These are phyloP conservation scores for Fusarium xylarioides DNA, from an alignment of 2,329 filamentous ascomycete species.

Conservation along the genomic window DNA sequence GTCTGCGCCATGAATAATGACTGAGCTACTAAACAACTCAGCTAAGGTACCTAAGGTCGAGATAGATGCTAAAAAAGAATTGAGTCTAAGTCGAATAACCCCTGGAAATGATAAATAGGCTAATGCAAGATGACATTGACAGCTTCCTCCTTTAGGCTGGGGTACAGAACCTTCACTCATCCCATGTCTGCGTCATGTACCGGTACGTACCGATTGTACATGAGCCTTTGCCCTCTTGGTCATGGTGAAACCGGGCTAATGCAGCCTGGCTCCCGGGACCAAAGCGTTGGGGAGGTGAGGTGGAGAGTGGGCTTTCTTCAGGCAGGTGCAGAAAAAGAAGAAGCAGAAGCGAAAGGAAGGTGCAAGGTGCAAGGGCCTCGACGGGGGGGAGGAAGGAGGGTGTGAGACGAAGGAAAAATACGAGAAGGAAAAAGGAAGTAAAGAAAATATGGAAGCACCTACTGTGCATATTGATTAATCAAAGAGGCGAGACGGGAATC, in stretches of 20 bases:
- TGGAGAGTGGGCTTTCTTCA: conserved; percentile 7
- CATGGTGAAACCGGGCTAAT: conserved; percentile 38
- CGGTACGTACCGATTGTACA: conserved; percentile 15
- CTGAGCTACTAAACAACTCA: background rate
- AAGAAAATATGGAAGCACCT: background rate
- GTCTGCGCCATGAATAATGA: background rate
- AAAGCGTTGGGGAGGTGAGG: conserved; percentile 38
- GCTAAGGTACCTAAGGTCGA: background rate
- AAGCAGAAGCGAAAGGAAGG: conserved; percentile 1
- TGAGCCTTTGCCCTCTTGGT: background rate
- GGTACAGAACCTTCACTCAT: conserved; percentile 5
- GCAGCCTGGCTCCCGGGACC: conserved; percentile 41
- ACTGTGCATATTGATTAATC: conserved; percentile 4
- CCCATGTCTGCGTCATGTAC: conserved; percentile 15
- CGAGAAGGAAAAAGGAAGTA: conserved; percentile 2
- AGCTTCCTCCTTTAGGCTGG: conserved; percentile 33
- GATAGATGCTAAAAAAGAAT: background rate
- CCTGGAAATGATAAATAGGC: conserved; percentile 18
- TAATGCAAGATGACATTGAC: conserved; percentile 42
- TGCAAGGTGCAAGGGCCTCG: background rate
- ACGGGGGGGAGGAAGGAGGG: background rate
- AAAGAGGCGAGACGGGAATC: conserved; percentile 32
- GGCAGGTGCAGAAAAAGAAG: conserved; percentile 2
- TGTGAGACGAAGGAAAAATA: background rate
- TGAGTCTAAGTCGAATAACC: background rate